Conservation (phyloP, 2,329 filamentous ascomycete genomes). For the Cordyceps fumosorosea region DNA sequence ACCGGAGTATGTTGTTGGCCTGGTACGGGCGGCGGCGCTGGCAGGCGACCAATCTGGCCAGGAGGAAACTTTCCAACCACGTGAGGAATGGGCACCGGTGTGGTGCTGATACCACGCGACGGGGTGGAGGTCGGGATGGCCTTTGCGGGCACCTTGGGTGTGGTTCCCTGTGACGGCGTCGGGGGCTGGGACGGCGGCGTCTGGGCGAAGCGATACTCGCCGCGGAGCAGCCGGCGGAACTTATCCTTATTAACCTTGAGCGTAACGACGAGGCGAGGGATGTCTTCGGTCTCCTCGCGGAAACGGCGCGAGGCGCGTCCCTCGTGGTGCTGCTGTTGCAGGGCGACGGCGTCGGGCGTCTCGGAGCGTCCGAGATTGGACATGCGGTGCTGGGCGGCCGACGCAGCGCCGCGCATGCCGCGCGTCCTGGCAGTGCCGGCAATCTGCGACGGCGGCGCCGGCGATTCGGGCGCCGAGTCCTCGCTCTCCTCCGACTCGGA, state of each 20-base stretch:
- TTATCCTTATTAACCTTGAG: slow-evolving; percentile 68
- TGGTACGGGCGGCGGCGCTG: slow-evolving; percentile 56
- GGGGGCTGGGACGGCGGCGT: slow-evolving; percentile 30
- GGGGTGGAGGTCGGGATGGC: slow-evolving; percentile 31
- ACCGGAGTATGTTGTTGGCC: slow-evolving; percentile 54
- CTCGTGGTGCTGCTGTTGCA: slow-evolving; percentile 61
- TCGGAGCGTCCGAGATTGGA: slow-evolving; percentile 75
- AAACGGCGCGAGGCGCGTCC: slow-evolving; percentile 48
- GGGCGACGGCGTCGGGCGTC: slow-evolving; percentile 63
- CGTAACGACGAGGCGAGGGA: slow-evolving; percentile 63
- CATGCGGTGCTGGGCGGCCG: slow-evolving; percentile 81
- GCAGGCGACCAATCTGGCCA: slow-evolving; percentile 58
- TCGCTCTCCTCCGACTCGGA: slow-evolving; percentile 92
- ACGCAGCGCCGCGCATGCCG: slow-evolving; percentile 82
- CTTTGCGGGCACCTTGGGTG: slow-evolving; percentile 23
- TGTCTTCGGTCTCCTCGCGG: slow-evolving; percentile 76
- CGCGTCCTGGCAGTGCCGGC: slow-evolving; percentile 78
- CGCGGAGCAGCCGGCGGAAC: slow-evolving; percentile 58
- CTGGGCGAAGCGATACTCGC: slow-evolving; percentile 37
- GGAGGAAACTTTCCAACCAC: slow-evolving; percentile 32
- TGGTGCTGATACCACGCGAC: slow-evolving; percentile 26
- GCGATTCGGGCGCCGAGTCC: slow-evolving; percentile 80
- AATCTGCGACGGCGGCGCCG: slow-evolving; percentile 64
- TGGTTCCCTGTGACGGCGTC: slow-evolving; percentile 27
- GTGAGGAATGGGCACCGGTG: slow-evolving; percentile 27